These are phyloP conservation scores for Botrytis medusae DNA, from an alignment of 2,329 filamentous ascomycete genomes.

Conservation along the genomic window DNA sequence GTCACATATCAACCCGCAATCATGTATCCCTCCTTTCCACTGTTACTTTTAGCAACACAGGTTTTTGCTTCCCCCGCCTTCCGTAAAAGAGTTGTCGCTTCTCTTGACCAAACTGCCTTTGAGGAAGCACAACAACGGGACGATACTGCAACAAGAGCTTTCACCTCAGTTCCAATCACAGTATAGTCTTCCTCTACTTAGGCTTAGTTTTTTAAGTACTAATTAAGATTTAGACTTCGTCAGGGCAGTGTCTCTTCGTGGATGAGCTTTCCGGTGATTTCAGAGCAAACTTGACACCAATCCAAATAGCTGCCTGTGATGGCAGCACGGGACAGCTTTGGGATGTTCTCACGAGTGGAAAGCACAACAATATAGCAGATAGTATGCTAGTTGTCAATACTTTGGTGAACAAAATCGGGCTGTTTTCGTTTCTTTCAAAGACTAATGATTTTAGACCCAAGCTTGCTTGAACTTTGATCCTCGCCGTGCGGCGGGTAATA, in stretches of 20 bases:
- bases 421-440: background rate
- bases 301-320: constrained; percentile 44
- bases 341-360: constrained; percentile 49
- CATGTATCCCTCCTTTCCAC: constrained; percentile 10
- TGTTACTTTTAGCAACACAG: constrained; percentile 9
- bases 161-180: constrained; percentile 44
- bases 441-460: constrained; percentile 44
- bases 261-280: constrained; percentile 49
- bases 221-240: constrained; percentile 31
- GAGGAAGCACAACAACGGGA: constrained; percentile 48
- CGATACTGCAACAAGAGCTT: constrained; percentile 44
- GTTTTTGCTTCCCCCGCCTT: constrained; percentile 13
- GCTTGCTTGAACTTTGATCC: constrained; percentile 60
- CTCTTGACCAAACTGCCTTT: constrained; percentile 34
- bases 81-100: constrained; percentile 6
- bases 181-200: constrained; percentile 29
- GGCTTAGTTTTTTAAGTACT: background rate
- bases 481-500: constrained; percentile 50
- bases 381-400: constrained; percentile 55
- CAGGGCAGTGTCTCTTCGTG: constrained; percentile 46
- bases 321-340: constrained; percentile 44
- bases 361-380: constrained; percentile 49
- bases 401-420: constrained; percentile 39
- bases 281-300: constrained; percentile 47
- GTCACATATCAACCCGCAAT: background rate